Evolutionary conservation across 2,329 filamentous ascomycete species (phyloP).

Genomic region (Fusarium chaquense): DNA sequence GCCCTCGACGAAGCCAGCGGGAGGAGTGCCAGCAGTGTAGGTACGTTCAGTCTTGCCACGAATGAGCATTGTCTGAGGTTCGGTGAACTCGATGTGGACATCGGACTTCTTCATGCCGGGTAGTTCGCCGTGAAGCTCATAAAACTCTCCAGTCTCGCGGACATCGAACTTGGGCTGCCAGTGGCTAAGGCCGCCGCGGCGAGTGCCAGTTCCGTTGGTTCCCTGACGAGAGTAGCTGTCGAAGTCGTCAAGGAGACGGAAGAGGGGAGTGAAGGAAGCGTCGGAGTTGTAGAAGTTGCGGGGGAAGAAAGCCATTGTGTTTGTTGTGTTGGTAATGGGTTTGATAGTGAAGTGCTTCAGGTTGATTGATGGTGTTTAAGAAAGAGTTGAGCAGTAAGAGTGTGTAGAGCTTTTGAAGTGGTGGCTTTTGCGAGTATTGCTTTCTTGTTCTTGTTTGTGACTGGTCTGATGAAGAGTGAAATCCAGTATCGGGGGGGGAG

Average conservation of each 20-base stretch:
- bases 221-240: constrained; percentile 65
- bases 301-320: constrained; percentile 72
- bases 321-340: constrained; percentile 39
- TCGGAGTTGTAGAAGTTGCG: constrained; percentile 63
- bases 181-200: constrained; percentile 56
- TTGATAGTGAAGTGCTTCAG: constrained; percentile 45
- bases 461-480: constrained; percentile 48
- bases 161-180: constrained; percentile 86
- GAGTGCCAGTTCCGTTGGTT: constrained; percentile 29
- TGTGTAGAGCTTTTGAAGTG: constrained; percentile 35
- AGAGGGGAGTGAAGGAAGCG: constrained; percentile 69
- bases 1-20: constrained; percentile 62
- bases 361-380: constrained; percentile 40
- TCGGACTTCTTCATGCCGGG: constrained; percentile 80
- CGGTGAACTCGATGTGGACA: constrained; percentile 82
- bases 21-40: constrained; percentile 66
- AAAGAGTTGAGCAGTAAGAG: constrained; percentile 43
- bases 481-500: constrained; percentile 21
- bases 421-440: constrained; percentile 8
- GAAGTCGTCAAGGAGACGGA: constrained; percentile 74
- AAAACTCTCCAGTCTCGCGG: constrained; percentile 74
- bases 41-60: constrained; percentile 76
- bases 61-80: constrained; percentile 78
- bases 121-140: constrained; percentile 84
- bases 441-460: constrained; percentile 44